phyloP scores from a whole-genome alignment of 129 eudicot genomes.

The Dittrichia graveolens region DNA sequence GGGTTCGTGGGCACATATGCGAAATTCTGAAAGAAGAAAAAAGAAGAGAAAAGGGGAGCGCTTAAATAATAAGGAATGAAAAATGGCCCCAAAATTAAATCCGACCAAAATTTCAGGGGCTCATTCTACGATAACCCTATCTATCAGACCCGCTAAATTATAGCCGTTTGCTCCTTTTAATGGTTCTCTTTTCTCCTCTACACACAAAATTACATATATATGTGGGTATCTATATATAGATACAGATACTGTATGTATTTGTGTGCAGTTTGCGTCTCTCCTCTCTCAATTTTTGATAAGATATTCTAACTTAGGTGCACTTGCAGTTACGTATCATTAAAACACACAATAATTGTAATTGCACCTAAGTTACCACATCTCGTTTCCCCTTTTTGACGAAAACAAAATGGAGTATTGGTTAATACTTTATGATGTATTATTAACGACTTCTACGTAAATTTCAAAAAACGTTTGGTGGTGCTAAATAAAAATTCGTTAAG shows the following conservation, averaged over 20 bases:
- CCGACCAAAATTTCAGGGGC: slow-evolving; percentile 30
- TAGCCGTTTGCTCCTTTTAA: slow-evolving; percentile 30
- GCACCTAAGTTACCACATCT: too few species aligned
- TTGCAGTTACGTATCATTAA: too few species aligned
- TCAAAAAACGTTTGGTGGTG: too few species aligned
- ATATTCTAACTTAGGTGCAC: too few species aligned
- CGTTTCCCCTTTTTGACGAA: too few species aligned
- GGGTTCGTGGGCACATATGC: slow-evolving; percentile 11
- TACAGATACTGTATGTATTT: background rate
- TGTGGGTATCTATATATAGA: slow-evolving; percentile 10
- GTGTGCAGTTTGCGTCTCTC: background rate
- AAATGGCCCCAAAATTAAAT: slow-evolving; percentile 19
- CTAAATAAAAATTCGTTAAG: too few species aligned
- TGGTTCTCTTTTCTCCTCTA: slow-evolving; percentile 12
- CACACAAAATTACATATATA: background rate
- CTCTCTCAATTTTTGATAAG: too few species aligned
- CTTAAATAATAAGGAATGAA: background rate
- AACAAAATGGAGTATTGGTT: too few species aligned
- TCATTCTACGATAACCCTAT: slow-evolving; percentile 22
- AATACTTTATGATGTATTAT: too few species aligned
- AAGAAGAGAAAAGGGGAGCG: background rate
- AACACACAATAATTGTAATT: too few species aligned
- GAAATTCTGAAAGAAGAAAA: slow-evolving; percentile 3
- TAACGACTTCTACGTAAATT: too few species aligned
- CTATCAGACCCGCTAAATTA: slow-evolving; percentile 13